Conservation (phyloP, 73 alveolate species). For the Paramecium octaurelia region DNA sequence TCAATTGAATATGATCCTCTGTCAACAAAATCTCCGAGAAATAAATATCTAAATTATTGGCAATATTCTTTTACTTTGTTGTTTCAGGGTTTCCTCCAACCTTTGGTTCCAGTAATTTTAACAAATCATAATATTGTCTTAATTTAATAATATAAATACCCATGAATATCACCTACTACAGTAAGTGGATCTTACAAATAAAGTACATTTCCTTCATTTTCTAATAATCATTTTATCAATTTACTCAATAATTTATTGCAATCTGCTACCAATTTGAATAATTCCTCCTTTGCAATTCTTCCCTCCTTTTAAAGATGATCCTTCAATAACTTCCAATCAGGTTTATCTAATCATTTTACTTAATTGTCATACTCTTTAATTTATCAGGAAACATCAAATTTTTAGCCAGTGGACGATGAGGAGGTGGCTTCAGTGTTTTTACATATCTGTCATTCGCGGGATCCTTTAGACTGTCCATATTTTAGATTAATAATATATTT, state of each 20-base stretch:
- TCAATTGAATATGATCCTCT: constrained; percentile 93
- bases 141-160: constrained; percentile 54
- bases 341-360: constrained; percentile 56
- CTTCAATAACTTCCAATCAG: constrained; percentile 88
- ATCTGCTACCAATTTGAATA: constrained; percentile 63
- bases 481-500: background rate
- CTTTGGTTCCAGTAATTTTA: constrained; percentile 79
- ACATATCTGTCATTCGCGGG: constrained; percentile 68
- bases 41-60: constrained; percentile 71
- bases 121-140: constrained; percentile 85
- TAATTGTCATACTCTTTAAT: background rate
- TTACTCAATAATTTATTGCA: constrained; percentile 76
- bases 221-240: background rate
- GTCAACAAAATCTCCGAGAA: constrained; percentile 95
- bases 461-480: constrained; percentile 68
- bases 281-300: constrained; percentile 73
- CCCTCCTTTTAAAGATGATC: constrained; percentile 90
- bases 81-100: constrained; percentile 94
- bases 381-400: constrained; percentile 70
- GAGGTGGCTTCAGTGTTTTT: constrained; percentile 73
- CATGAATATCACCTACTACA: constrained; percentile 97
- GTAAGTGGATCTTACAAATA: constrained; percentile 87
- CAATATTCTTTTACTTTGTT: constrained; percentile 55
- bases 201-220: constrained; percentile 92
- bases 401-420: constrained; percentile 71